phyloP scores from a whole-genome alignment of 192 early-diverging fungal species.

The Irineochytrium annulatum region DNA sequence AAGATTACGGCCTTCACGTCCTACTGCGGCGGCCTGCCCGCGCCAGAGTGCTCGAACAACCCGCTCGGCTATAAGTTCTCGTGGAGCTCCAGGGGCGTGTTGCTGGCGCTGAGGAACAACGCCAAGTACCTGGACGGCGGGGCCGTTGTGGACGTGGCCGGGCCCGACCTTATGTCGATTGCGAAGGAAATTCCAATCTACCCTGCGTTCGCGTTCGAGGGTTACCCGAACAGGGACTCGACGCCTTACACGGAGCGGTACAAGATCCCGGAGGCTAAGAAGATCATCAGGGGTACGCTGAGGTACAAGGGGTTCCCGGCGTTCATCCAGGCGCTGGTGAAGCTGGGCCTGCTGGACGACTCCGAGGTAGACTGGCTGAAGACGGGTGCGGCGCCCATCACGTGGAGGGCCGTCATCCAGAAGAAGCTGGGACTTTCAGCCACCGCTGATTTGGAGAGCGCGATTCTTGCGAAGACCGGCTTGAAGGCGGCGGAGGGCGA shows the following conservation, averaged over 20 bases:
- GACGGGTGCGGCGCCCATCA: neutral
- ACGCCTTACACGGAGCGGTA: slow-evolving; percentile 90
- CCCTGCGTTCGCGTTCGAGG: slow-evolving; percentile 92
- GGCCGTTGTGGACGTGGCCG: slow-evolving; percentile 77
- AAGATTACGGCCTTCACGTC: slow-evolving; percentile 87
- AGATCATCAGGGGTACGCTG: slow-evolving; percentile 90
- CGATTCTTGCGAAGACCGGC: slow-evolving; percentile 16
- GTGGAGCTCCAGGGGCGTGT: slow-evolving; percentile 85
- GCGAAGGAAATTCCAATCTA: slow-evolving; percentile 90
- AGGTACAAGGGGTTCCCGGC: slow-evolving; percentile 95
- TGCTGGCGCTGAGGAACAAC: slow-evolving; percentile 82
- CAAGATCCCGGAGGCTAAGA: slow-evolving; percentile 85
- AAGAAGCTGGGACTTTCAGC: no score
- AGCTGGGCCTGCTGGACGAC: slow-evolving; percentile 86
- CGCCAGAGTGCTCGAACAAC: slow-evolving; percentile 94
- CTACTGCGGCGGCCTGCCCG: slow-evolving; percentile 98
- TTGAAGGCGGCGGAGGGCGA: slow-evolving; percentile 26
- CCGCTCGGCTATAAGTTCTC: slow-evolving; percentile 98
- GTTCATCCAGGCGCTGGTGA: slow-evolving; percentile 92
- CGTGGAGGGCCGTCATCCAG: slow-evolving; percentile 2
- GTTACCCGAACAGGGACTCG: slow-evolving; percentile 97
- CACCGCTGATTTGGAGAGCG: no score
- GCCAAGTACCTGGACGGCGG: slow-evolving; percentile 87
- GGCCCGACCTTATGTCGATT: slow-evolving; percentile 83
- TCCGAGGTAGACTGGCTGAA: slow-evolving; percentile 15